Conservation (phyloP, 2,329 filamentous ascomycete genomes). For the Rosellinia necatrix region DNA sequence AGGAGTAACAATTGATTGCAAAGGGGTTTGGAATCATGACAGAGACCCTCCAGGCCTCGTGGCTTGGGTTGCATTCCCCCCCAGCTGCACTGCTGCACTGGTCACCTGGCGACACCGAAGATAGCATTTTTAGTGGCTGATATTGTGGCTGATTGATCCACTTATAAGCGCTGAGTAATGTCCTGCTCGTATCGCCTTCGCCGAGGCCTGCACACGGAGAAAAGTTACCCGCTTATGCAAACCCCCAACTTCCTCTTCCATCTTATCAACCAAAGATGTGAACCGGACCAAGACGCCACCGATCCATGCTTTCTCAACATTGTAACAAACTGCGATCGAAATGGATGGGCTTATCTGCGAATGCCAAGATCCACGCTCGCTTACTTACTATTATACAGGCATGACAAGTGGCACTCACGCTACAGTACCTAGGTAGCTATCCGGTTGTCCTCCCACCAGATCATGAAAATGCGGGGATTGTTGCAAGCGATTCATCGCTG, state of each 20-base stretch:
- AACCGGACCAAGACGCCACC: not conserved
- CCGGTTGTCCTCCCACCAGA: slow-evolving; percentile 14
- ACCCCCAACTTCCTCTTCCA: not conserved
- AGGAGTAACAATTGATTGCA: slow-evolving; percentile 15
- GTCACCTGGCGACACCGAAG: not conserved
- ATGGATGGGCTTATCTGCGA: too few species aligned
- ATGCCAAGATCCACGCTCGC: too few species aligned
- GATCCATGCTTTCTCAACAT: not conserved
- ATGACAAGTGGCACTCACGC: too few species aligned
- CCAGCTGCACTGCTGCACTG: not conserved
- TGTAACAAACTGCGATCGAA: too few species aligned
- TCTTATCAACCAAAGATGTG: not conserved
- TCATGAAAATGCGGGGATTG: not conserved
- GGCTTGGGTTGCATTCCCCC: slow-evolving; percentile 3
- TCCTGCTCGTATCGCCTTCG: too few species aligned
- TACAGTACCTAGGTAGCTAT: not conserved
- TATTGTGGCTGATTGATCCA: slow-evolving; percentile 12
- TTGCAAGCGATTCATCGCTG: not conserved
- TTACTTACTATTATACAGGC: too few species aligned
- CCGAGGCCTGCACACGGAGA: not conserved
- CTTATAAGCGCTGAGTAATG: slow-evolving; percentile 25
- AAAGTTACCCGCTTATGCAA: not conserved
- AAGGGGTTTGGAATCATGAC: slow-evolving; percentile 17
- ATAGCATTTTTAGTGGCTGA: slow-evolving; percentile 5
- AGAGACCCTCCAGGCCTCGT: not conserved